Evolutionary conservation across 495 filamentous ascomycete species (phyloP), one percentile per base, ranked within the genome.

Genomic region (Amphirosellinia nigrospora): DNA sequence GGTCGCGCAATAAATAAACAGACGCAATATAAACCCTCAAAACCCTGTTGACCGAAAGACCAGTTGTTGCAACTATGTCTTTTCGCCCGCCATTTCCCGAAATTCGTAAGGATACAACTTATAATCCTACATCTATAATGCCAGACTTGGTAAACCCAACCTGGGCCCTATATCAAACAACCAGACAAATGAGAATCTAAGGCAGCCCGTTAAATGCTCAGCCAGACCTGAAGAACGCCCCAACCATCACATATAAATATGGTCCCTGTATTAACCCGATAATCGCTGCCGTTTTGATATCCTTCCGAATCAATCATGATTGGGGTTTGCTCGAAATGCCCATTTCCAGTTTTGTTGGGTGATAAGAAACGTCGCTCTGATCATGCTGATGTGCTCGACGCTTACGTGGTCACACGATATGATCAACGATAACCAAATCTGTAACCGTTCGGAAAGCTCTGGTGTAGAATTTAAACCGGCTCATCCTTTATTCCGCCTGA

Each of bases 401-500:
- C 32, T 46, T 60, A 3, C 39, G 65, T 39, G 56, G 10, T 10
- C 13, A 46, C n/a, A 32, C 36, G 23, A 21, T 23, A 66, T 6
- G 6, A 46, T 46, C 19, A 53, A 36, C 3, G 36, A 58, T 21
- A 66, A 38, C 46, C 48, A 9, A 45, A 36, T 43, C 26, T 26
- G 9, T 23, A 39, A 10, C 10, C 28, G 30, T 39, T 21, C 60
- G 39, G 13, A 30, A 0, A 58, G 53, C n/a, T 19, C 30, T 58
- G 53, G 15, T 19, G 30, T 58, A 52, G 16, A 50, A 21, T 45
- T 41, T 59, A 75, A 10, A n/a, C 19, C 26, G 71, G 60, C 21
- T 77, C 75, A 34, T 75, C 63, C 61, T 77, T 77, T 21, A 75
- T 48, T 2, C n/a, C 43, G 10, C 55, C 45, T 5, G 23, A 59